These are phyloP conservation scores for Candida oleophila DNA, from an alignment of 805 yeast species.

Conservation along the genomic window DNA sequence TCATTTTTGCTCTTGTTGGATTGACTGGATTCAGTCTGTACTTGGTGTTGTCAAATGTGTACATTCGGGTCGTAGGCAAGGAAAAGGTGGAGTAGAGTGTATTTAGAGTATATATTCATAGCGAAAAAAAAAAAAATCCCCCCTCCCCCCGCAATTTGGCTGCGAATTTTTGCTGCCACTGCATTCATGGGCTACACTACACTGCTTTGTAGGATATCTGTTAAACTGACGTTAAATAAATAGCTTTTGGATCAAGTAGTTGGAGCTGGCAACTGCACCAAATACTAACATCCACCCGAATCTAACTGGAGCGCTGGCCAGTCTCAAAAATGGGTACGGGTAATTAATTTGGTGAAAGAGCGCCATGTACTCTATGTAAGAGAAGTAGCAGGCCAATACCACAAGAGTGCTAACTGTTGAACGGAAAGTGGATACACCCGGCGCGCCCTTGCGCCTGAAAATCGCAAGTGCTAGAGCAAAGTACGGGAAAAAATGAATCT, in stretches of 20 bases:
- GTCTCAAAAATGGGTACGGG: slow-evolving; percentile 20
- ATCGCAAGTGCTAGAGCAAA: slow-evolving; percentile 13
- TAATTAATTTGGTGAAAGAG: slow-evolving; percentile 8
- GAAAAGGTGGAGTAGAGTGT: slow-evolving; percentile 8
- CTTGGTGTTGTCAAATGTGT: slow-evolving; percentile 24
- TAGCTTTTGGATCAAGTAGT: not conserved
- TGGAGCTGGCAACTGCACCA: slow-evolving; percentile 1
- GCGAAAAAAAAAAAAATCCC: too few relatives aligned
- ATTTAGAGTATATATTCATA: not conserved
- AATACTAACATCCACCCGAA: slow-evolving; percentile 10
- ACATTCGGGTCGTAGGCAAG: slow-evolving; percentile 17
- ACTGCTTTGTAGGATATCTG: not conserved
- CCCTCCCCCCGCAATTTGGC: too few relatives aligned
- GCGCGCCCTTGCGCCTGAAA: slow-evolving; percentile 4
- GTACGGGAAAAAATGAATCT: slow-evolving; percentile 26
- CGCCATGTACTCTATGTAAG: slow-evolving; percentile 13
- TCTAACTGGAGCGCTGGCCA: slow-evolving; percentile 4
- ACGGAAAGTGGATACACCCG: not conserved
- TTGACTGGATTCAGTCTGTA: slow-evolving; percentile 29
- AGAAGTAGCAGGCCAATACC: slow-evolving; percentile 15
- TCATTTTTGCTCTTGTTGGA: slow-evolving; percentile 50
- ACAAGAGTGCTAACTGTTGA: slow-evolving; percentile 7
- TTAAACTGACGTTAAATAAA: not conserved
- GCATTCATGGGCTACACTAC: too few relatives aligned
- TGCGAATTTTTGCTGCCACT: too few relatives aligned